Conservation (phyloP, 306 rosid genomes). For the Fragaria iinumae region DNA sequence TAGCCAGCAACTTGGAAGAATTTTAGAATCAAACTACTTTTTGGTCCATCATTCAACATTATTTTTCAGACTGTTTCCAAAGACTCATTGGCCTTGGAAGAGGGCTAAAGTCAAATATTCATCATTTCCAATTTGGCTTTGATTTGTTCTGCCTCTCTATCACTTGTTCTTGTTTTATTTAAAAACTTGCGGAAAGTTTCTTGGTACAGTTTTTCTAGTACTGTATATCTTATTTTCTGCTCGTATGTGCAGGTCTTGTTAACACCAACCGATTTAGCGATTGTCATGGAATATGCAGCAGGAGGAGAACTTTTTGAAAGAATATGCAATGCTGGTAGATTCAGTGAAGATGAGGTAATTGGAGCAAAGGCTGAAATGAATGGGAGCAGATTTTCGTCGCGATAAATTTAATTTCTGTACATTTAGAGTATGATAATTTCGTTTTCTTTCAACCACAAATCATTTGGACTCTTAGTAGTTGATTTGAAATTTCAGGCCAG, state of each 20-base stretch:
- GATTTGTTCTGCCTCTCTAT: not conserved
- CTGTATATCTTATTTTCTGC: not conserved
- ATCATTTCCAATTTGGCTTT: not conserved
- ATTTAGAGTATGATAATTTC: not conserved
- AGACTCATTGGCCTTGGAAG: not conserved
- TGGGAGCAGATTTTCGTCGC: not conserved
- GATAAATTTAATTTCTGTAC: not conserved
- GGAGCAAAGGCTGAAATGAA: not conserved
- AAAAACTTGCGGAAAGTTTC: not conserved
- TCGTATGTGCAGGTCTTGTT: conserved; percentile 56
- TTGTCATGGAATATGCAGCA: conserved; percentile 96
- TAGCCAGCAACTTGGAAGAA: conserved; percentile 6
- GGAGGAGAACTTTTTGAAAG: conserved; percentile 96
- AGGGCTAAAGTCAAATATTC: not conserved
- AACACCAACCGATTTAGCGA: conserved; percentile 86
- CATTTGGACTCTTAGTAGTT: not conserved
- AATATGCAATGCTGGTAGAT: conserved; percentile 95
- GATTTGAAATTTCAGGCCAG: conserved; percentile 55
- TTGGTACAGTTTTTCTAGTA: not conserved
- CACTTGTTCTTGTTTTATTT: not conserved
- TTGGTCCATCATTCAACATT: not conserved
- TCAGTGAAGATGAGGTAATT: conserved; percentile 93
- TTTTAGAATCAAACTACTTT: conserved; percentile 20
- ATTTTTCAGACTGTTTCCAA: not conserved
- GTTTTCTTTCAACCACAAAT: not conserved